Evolutionary conservation across 75 land plant species (phyloP).

Genomic region (Pinus albicaulis): DNA sequence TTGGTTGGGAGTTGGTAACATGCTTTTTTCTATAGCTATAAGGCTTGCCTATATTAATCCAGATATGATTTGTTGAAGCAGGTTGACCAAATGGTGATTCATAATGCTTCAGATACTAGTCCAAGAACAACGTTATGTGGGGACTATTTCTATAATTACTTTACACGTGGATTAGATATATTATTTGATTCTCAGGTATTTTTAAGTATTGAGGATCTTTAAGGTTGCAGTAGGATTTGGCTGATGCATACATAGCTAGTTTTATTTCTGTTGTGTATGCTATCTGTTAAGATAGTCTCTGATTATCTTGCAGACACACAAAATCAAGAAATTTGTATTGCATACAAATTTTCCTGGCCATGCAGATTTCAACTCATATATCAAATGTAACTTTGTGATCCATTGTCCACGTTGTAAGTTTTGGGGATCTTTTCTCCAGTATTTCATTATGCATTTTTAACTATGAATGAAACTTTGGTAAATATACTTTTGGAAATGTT

Average conservation of each 20-base stretch:
- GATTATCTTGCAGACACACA: constrained; percentile 61
- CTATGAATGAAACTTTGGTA: not conserved
- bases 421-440: not conserved
- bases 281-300: not conserved
- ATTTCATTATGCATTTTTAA: not conserved
- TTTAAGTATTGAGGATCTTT: not conserved
- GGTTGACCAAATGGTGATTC: constrained; percentile 99
- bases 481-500: not conserved
- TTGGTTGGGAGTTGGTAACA: no score
- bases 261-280: not conserved
- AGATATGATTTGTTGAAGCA: constrained; percentile 19
- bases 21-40: no score
- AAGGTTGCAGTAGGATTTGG: not conserved
- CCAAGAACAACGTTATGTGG: constrained; percentile 86
- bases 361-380: constrained; percentile 95
- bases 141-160: constrained; percentile 96
- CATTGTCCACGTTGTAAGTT: constrained; percentile 57
- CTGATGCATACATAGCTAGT: constrained; percentile 4
- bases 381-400: constrained; percentile 93
- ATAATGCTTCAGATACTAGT: constrained; percentile 87
- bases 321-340: constrained; percentile 91
- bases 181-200: constrained; percentile 95
- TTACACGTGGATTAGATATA: constrained; percentile 90
- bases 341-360: constrained; percentile 97
- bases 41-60: no score